Evolutionary conservation across 345 rosid genomes (phyloP).

Genomic region (Trapa bicornis): DNA sequence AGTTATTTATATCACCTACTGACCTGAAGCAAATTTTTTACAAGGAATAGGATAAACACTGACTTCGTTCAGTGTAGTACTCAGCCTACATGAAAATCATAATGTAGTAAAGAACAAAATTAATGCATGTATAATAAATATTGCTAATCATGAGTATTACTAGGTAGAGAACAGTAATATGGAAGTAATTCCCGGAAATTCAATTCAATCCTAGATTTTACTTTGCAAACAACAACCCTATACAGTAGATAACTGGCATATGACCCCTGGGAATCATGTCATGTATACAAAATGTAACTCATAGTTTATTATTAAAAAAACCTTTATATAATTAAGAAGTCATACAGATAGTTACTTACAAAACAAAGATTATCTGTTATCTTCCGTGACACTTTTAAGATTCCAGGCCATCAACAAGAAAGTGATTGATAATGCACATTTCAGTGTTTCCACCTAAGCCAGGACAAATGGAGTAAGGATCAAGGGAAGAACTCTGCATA

Average conservation of each 20-base stretch:
- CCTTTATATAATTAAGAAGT: not conserved
- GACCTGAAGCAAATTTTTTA: conserved; percentile 97
- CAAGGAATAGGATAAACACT: conserved; percentile 81
- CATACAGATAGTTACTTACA: not conserved
- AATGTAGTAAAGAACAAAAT: not conserved
- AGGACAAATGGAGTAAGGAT: conserved; percentile 1
- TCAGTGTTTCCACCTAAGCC: conserved; percentile 81
- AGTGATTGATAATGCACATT: conserved; percentile 75
- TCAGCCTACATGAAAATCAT: conserved; percentile 48
- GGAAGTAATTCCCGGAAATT: not conserved
- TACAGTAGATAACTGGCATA: not conserved
- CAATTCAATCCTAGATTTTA: not conserved
- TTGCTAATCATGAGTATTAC: not conserved
- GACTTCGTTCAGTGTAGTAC: conserved; percentile 79
- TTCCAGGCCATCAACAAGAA: conserved; percentile 80
- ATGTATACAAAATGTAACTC: not conserved
- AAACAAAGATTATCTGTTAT: conserved; percentile 48
- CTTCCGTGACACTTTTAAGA: conserved; percentile 74
- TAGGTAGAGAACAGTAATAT: not conserved
- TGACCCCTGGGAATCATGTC: not conserved
- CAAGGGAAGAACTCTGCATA: not conserved
- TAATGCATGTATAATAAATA: not conserved
- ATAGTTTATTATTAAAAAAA: not conserved
- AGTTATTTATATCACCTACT: conserved; percentile 6
- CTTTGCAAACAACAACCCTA: not conserved